Conservation (phyloP, 768 basidiomycete species). For the Russula sp. region DNA sequence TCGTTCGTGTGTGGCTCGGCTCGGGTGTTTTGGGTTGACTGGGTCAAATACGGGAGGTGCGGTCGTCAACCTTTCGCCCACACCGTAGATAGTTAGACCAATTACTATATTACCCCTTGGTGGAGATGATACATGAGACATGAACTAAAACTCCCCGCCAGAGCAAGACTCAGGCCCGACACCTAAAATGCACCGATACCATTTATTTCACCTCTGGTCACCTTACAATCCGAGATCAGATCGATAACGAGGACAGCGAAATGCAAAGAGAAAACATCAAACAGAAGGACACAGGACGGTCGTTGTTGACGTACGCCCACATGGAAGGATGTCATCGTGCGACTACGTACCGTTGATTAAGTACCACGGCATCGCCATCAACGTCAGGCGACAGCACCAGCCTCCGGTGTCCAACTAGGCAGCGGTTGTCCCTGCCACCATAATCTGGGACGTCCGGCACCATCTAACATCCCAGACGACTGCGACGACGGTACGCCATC, state of each 20-base stretch:
- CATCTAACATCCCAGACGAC: neutral
- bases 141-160: neutral
- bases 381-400: neutral
- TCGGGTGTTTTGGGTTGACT: neutral
- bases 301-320: too few relatives aligned
- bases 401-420: constrained; percentile 40
- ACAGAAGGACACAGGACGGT: neutral
- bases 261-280: neutral
- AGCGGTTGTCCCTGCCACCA: constrained; percentile 45
- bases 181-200: neutral
- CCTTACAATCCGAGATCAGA: neutral
- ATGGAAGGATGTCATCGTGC: neutral
- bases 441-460: constrained; percentile 41
- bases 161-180: neutral
- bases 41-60: too few relatives aligned
- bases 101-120: neutral
- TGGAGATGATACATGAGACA: neutral
- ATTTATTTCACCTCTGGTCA: neutral
- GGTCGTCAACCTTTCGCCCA: neutral
- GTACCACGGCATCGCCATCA: neutral
- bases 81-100: neutral
- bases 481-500: neutral
- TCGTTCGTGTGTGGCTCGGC: constrained; percentile 18
- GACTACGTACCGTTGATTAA: neutral
- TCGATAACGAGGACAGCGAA: neutral